Conservation (phyloP, 2,329 filamentous ascomycete species). For the Fusarium equiseti region DNA sequence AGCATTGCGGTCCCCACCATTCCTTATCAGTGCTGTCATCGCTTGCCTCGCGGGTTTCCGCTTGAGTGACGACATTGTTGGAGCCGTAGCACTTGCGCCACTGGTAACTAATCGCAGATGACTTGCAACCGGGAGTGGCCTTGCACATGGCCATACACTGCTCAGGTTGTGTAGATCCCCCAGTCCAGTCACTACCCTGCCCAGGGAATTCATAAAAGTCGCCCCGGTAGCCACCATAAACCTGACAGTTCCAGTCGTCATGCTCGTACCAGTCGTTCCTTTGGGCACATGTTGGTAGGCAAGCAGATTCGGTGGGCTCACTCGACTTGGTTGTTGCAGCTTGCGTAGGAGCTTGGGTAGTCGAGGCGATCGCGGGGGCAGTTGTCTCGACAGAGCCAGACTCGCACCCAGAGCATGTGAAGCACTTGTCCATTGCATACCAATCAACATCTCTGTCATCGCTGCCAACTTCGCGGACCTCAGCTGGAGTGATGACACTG, state of each 20-base stretch:
- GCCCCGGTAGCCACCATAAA: not conserved
- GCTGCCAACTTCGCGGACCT: not conserved
- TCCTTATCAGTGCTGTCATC: not conserved
- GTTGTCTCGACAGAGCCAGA: not conserved
- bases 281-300: not conserved
- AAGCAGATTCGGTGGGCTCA: not conserved
- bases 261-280: not conserved
- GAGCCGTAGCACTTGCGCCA: not conserved
- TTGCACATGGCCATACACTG: not conserved
- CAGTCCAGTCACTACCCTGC: not conserved
- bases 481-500: not conserved
- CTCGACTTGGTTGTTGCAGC: not conserved
- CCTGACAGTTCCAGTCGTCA: conserved; percentile 1
- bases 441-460: conserved; percentile 6
- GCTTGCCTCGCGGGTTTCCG: not conserved
- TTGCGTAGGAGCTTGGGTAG: not conserved
- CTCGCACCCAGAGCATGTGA: conserved; percentile 1
- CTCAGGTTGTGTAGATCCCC: not conserved
- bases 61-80: not conserved
- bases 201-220: not conserved
- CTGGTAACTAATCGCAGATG: not conserved
- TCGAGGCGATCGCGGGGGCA: not conserved
- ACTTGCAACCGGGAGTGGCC: not conserved
- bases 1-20: not conserved
- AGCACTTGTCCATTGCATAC: conserved; percentile 1